phyloP scores from a whole-genome alignment of 352 stramenopile species.

The Pythium brassicae region DNA sequence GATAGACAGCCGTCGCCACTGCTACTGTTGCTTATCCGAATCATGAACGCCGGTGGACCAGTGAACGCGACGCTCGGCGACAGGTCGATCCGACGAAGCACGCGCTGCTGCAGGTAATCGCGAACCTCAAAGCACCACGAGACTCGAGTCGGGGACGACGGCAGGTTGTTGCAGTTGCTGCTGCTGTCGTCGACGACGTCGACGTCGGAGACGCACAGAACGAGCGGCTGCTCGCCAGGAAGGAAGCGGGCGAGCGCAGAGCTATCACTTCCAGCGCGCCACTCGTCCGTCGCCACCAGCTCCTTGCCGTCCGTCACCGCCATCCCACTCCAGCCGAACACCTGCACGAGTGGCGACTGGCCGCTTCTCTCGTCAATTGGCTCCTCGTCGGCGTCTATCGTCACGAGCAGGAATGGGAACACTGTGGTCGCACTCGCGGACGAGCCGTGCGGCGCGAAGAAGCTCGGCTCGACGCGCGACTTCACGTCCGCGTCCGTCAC shows the following conservation, averaged over 20 bases:
- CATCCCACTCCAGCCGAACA: constrained; percentile 30
- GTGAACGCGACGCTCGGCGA: background rate
- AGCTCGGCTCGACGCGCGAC: constrained; percentile 8
- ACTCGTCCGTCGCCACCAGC: constrained; percentile 33
- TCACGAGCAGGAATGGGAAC: constrained; percentile 12
- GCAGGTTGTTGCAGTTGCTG: background rate
- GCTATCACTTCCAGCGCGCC: constrained; percentile 11
- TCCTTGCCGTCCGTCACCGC: constrained; percentile 15
- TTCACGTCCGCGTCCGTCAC: constrained; percentile 9
- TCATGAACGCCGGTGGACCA: constrained; percentile 5
- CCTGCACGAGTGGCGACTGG: constrained; percentile 15
- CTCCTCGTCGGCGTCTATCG: background rate
- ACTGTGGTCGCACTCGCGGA: constrained; percentile 1
- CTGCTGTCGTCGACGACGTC: background rate
- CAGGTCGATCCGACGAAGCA: constrained; percentile 25
- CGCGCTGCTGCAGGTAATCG: constrained; percentile 24
- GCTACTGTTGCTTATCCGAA: background rate
- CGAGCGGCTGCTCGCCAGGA: constrained; percentile 1
- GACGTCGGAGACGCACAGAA: constrained; percentile 9
- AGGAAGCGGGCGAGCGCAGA: constrained; percentile 4
- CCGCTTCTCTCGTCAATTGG: background rate
- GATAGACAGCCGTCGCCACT: background rate
- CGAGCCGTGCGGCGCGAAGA: constrained; percentile 1
- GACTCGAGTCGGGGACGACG: background rate
- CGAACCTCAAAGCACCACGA: constrained; percentile 34